phyloP scores from a whole-genome alignment of 2,329 filamentous ascomycete genomes.

The Alternaria longipes region DNA sequence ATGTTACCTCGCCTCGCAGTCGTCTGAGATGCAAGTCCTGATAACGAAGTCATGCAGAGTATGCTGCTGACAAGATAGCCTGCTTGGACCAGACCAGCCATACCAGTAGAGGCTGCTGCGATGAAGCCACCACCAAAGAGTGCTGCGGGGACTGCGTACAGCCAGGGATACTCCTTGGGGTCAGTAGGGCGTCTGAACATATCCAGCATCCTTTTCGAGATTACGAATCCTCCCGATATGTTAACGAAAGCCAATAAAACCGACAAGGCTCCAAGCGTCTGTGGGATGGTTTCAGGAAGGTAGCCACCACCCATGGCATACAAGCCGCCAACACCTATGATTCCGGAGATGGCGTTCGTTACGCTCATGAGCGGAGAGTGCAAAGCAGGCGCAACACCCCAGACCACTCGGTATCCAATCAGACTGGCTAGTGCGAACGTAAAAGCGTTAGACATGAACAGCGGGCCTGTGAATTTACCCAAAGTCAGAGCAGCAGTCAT shows the following conservation, averaged over 20 bases:
- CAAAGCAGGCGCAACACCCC: slow-evolving; percentile 83
- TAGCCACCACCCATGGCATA: slow-evolving; percentile 85
- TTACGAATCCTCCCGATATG: slow-evolving; percentile 86
- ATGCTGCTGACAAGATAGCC: slow-evolving; percentile 87
- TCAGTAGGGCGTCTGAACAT: slow-evolving; percentile 73
- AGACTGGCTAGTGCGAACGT: slow-evolving; percentile 84
- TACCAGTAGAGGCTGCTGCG: slow-evolving; percentile 80
- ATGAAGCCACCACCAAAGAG: slow-evolving; percentile 84
- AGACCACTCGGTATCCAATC: slow-evolving; percentile 88
- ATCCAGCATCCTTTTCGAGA: slow-evolving; percentile 92
- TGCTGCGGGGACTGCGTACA: slow-evolving; percentile 79
- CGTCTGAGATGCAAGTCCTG: slow-evolving; percentile 79
- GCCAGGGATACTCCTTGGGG: slow-evolving; percentile 86
- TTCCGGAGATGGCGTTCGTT: slow-evolving; percentile 88
- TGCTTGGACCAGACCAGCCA: slow-evolving; percentile 84
- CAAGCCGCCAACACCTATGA: slow-evolving; percentile 88
- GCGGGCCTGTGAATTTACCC: slow-evolving; percentile 78
- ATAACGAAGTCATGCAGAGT: slow-evolving; percentile 82
- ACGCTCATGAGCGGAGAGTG: slow-evolving; percentile 93
- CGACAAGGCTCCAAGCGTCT: slow-evolving; percentile 77
- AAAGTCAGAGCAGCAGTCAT: slow-evolving; percentile 80
- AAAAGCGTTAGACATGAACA: slow-evolving; percentile 90
- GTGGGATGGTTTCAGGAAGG: slow-evolving; percentile 72
- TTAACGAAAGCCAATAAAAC: slow-evolving; percentile 89
- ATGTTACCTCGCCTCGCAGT: slow-evolving; percentile 88